A percentile compares a stretch with the other conserved stretches of the same genome.
These are phyloP conservation scores for Athelia psychrophila DNA, from an alignment of 1,284 basidiomycete genomes.

Conservation along the genomic window DNA sequence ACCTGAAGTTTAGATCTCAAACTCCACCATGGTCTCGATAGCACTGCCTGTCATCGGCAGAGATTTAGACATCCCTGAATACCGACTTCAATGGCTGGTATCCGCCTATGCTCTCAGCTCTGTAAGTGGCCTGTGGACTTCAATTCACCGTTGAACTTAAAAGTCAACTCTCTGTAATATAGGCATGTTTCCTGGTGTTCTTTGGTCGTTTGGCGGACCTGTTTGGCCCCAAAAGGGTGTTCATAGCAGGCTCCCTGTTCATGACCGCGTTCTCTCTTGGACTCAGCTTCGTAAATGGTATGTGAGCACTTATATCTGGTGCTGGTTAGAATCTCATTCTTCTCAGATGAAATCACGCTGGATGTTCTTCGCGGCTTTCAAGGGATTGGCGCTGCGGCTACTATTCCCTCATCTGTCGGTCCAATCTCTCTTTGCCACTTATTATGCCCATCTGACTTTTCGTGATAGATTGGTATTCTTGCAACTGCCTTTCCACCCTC, in stretches of 20 bases:
- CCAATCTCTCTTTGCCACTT: too few relatives aligned
- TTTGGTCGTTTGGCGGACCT: conserved; percentile 73
- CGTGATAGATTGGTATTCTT: conserved; percentile 38
- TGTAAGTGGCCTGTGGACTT: conserved; percentile 11
- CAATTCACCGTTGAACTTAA: background rate
- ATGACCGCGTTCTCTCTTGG: conserved; percentile 49
- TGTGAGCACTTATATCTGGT: conserved; percentile 11
- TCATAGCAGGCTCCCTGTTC: conserved; percentile 49
- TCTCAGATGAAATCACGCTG: conserved; percentile 49
- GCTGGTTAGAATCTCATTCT: background rate
- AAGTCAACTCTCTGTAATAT: conserved; percentile 8
- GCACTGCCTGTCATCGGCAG: conserved; percentile 51
- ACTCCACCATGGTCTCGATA: conserved; percentile 35
- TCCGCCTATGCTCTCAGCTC: conserved; percentile 51
- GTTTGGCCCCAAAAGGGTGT: conserved; percentile 64
- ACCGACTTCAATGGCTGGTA: conserved; percentile 58
- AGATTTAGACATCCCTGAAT: conserved; percentile 40
- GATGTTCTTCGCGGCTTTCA: conserved; percentile 67
- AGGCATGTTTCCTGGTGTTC: conserved; percentile 71
- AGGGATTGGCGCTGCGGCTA: conserved; percentile 68
- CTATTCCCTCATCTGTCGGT: conserved; percentile 66
- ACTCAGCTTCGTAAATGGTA: conserved; percentile 52
- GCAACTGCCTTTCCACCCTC: conserved; percentile 36
- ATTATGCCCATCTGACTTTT: background rate
- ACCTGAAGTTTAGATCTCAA: conserved; percentile 23